Base-by-base conservation (phyloP, 441 rosid species). In the Brassica balearica region DNA sequence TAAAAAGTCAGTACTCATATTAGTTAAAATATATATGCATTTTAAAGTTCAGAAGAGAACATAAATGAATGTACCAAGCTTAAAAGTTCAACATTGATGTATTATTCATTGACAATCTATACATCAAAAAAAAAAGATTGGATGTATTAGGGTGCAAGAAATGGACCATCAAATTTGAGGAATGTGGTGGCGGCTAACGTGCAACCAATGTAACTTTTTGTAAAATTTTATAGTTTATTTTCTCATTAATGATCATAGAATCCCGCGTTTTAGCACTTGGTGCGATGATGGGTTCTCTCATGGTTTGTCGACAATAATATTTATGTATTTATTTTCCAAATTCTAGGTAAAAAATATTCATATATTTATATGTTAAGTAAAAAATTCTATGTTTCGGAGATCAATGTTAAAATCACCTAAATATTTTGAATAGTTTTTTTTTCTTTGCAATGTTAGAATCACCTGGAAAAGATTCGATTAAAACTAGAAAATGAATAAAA, bases 251-350 rank as follows among this genome's bases (percentile, higher is more conserved):
- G 77, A 34, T n/a, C 81, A 72, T 65, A 65, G 81, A 77, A 65
- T 3, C 62, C 62, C 46, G 77, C 25, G 72, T 72, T 72, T 77
- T 58, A 65, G 81, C 77, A 78, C 77, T 78, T 78, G 77, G 73
- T 78, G 81, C 73, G 69, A 78, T 78, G 73, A 78, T 78, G 81
- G 76, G 68, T 25, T 61, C 56, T 65, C 68, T 27, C 73, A 55
- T 19, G 6, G 43, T 73, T 41, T 66, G 81, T 69, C 73, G 69
- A 72, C 73, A 58, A 58, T 11, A 77, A 14, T 64, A 65, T 71
- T 75, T 15, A 20, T 51, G 6, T 25, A 23, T 68, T 65, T 32
- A 25, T n/a, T 60, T 60, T 12, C 15, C 3, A 25, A 4, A 12
- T 60, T 60, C 27, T 19, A 60, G 65, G 65, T 23, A 22, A 61